These are phyloP conservation scores for Magnaporthales sp. DNA, from an alignment of 2,329 filamentous ascomycete species.

Conservation along the genomic window DNA sequence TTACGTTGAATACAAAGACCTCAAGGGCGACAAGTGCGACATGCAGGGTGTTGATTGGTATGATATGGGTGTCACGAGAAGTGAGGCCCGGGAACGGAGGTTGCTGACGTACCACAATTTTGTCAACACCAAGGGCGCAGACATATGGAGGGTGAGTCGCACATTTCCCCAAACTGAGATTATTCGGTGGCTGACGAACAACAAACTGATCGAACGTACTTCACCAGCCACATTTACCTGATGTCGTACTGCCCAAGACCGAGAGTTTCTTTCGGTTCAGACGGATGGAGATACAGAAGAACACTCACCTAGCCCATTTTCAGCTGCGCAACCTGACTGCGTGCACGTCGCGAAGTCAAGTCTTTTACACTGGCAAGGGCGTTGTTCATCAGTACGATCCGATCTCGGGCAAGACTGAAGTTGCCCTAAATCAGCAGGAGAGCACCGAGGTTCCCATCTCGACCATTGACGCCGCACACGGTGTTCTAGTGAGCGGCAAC, in stretches of 20 bases:
- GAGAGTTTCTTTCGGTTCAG: conserved; percentile 51
- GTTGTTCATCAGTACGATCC: conserved; percentile 45
- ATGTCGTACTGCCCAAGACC: conserved; percentile 24
- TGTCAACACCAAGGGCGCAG: conserved; percentile 39
- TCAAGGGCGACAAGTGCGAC: conserved; percentile 47
- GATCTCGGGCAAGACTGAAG: conserved; percentile 33
- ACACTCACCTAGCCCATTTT: conserved; percentile 53
- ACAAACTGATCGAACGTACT: not conserved
- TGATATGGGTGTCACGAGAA: conserved; percentile 39
- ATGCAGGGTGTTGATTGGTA: conserved; percentile 53
- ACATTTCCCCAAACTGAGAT: not conserved
- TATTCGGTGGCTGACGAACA: not conserved
- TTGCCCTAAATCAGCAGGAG: conserved; percentile 27
- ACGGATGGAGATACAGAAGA: conserved; percentile 43
- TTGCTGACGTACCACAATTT: conserved; percentile 47
- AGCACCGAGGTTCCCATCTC: conserved; percentile 34
- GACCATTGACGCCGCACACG: conserved; percentile 41
- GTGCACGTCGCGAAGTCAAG: conserved; percentile 43
- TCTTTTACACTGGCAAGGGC: conserved; percentile 45
- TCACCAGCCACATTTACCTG: conserved; percentile 15
- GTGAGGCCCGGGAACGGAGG: conserved; percentile 38
- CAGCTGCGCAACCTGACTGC: conserved; percentile 56
- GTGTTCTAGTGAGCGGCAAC: conserved; percentile 49
- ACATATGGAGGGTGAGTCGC: conserved; percentile 37
- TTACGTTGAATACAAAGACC: conserved; percentile 27